Base-by-base conservation (phyloP, 2,329 filamentous ascomycete species). In the Cyphellophora attinorum region DNA sequence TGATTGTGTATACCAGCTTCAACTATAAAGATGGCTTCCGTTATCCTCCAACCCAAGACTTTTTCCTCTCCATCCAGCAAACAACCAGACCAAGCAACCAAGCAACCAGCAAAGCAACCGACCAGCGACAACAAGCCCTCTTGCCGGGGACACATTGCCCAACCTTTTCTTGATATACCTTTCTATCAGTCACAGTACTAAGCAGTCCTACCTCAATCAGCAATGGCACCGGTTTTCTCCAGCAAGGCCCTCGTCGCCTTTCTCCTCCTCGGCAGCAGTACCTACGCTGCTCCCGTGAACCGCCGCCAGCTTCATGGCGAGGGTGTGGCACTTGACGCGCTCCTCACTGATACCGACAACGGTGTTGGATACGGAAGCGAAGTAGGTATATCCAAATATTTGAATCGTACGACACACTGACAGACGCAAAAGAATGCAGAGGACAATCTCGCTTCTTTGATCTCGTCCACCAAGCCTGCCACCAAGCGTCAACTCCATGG, bases 351-450 rank as follows among this genome's bases (percentile, higher is more conserved):
- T 11, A 33, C 18, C 18, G 31, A 33, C 18, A 33, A 33, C 13
- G 31, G 16, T 12, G 31, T 33, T 18, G 31, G 18, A 5, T 33
- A 33, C 13, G 31, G 31, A 11, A 33, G 13, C 13, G 31, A 33
- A n/a, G n/a, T n/a, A n/a, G n/a, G n/a, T n/a, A n/a, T n/a, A n/a
- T n/a, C n/a, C n/a, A n/a, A n/a, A n/a, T n/a, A n/a, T n/a, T n/a
- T n/a, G n/a, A n/a, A n/a, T n/a, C n/a, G n/a, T n/a, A n/a, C n/a
- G n/a, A n/a, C n/a, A n/a, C n/a, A n/a, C n/a, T n/a, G n/a, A n/a
- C n/a, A n/a, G n/a, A n/a, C n/a, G n/a, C n/a, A n/a, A n/a, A n/a
- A n/a, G 21, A n/a, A 25, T 25, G 21, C 21, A 8, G 8, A 8
- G 21, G 21, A 25, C 21, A 25, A 25, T n/a, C 8, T n/a, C 21